phyloP scores from a whole-genome alignment of 2,329 filamentous ascomycete species.

The Neofusicoccum umdonicola region DNA sequence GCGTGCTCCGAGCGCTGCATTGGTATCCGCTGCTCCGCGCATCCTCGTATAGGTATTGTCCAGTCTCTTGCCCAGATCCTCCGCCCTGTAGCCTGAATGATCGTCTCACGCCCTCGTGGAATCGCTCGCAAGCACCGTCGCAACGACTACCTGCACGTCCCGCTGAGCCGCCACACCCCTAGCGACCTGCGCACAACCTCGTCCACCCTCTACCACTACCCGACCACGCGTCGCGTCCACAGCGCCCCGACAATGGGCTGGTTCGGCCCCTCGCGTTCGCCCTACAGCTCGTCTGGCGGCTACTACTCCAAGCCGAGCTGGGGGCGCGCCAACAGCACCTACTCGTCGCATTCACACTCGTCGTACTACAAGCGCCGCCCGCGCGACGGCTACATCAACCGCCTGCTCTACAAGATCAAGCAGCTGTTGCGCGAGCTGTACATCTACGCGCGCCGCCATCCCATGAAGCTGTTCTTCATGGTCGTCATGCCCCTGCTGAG shows the following conservation, averaged over 20 bases:
- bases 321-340: constrained; percentile 27
- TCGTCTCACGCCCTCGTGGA: constrained; percentile 15
- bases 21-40: not conserved
- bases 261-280: constrained; percentile 32
- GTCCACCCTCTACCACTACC: not conserved
- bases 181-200: constrained; percentile 5
- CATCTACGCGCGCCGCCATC: constrained; percentile 78
- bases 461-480: constrained; percentile 84
- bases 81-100: not conserved
- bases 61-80: not conserved
- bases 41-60: constrained; percentile 11
- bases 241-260: constrained; percentile 31
- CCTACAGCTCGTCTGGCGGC: constrained; percentile 28
- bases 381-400: constrained; percentile 72
- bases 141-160: constrained; percentile 8
- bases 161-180: not conserved
- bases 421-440: constrained; percentile 77
- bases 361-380: constrained; percentile 78
- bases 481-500: constrained; percentile 85
- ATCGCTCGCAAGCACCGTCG: constrained; percentile 4
- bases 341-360: constrained; percentile 33
- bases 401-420: constrained; percentile 71
- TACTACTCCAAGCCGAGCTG: constrained; percentile 29
- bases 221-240: not conserved
- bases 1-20: not conserved